Conservation (phyloP, 148 eudicot species). For the Agrostemma githago region DNA sequence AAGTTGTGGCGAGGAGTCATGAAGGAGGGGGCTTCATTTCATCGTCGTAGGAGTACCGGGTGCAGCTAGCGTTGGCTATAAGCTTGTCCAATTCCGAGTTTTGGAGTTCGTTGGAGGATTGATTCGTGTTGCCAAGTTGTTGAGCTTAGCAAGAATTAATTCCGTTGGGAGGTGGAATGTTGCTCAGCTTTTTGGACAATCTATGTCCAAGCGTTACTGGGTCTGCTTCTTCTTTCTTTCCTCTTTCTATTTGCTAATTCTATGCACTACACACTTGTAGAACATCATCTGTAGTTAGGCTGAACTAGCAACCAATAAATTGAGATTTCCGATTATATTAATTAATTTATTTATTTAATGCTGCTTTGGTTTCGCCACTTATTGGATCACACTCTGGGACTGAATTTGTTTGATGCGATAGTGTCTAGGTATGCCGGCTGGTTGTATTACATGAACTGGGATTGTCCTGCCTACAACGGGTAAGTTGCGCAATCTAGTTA, state of each 20-base stretch:
- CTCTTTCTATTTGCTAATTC: background rate
- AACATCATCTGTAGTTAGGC: no score
- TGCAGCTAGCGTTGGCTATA: constrained; percentile 88
- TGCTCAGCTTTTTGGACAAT: constrained; percentile 48
- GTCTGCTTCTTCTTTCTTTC: constrained; percentile 34
- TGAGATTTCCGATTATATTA: no score
- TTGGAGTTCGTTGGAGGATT: constrained; percentile 35
- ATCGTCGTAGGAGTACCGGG: constrained; percentile 90
- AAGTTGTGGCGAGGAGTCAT: background rate
- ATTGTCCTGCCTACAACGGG: no score
- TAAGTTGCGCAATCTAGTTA: no score
- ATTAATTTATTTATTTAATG: no score
- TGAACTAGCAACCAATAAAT: no score
- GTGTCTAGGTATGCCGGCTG: no score
- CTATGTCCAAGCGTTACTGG: constrained; percentile 79
- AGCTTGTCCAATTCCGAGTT: constrained; percentile 69
- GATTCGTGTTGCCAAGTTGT: constrained; percentile 48
- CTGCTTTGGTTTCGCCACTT: no score
- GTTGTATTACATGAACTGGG: no score
- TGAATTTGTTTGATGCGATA: no score
- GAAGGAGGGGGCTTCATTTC: constrained; percentile 48
- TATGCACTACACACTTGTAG: no score
- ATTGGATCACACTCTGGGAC: no score
- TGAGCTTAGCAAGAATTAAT: constrained; percentile 40
- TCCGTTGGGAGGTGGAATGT: constrained; percentile 23